A percentile compares a stretch with the other conserved stretches of the same genome.
Evolutionary conservation across 768 basidiomycete species (phyloP).

Genomic region (Nidularia pulvinata): DNA sequence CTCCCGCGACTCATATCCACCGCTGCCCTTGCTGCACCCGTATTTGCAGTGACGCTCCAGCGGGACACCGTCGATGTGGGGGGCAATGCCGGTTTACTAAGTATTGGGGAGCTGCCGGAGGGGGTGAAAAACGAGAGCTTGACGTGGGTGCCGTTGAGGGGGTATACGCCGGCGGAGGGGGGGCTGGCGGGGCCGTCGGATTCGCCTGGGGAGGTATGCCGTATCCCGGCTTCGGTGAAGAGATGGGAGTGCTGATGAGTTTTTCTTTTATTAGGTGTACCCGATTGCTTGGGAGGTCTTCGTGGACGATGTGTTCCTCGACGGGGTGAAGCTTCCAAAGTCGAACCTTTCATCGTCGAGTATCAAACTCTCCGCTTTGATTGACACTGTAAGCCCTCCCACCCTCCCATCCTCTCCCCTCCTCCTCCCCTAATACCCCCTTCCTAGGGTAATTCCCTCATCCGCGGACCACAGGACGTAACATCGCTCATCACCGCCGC

Average conservation of each 20-base stretch:
- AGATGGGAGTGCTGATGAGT: not conserved
- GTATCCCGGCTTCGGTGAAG: not conserved
- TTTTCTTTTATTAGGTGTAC: constrained; percentile 39
- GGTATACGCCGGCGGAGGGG: constrained; percentile 48
- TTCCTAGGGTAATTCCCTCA: constrained; percentile 69
- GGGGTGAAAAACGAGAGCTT: constrained; percentile 45
- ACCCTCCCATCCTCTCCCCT: not conserved
- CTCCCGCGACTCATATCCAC: constrained; percentile 42
- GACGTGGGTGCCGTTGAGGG: constrained; percentile 66
- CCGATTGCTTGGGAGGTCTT: constrained; percentile 74
- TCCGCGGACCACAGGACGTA: constrained; percentile 74
- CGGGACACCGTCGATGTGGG: constrained; percentile 69
- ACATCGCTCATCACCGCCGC: constrained; percentile 40
- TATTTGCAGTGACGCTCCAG: constrained; percentile 64
- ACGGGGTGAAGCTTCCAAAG: constrained; percentile 57
- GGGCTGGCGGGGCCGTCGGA: constrained; percentile 56
- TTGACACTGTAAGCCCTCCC: constrained; percentile 63
- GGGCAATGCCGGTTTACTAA: constrained; percentile 64
- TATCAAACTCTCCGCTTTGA: constrained; percentile 59
- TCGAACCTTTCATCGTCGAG: constrained; percentile 46
- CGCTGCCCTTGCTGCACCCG: constrained; percentile 33
- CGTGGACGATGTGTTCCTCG: constrained; percentile 71
- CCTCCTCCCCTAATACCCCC: not conserved
- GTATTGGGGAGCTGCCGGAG: constrained; percentile 63
- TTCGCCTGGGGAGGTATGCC: constrained; percentile 59